Base-by-base conservation (phyloP, 768 basidiomycete species). In the Hericium rajendrae region DNA sequence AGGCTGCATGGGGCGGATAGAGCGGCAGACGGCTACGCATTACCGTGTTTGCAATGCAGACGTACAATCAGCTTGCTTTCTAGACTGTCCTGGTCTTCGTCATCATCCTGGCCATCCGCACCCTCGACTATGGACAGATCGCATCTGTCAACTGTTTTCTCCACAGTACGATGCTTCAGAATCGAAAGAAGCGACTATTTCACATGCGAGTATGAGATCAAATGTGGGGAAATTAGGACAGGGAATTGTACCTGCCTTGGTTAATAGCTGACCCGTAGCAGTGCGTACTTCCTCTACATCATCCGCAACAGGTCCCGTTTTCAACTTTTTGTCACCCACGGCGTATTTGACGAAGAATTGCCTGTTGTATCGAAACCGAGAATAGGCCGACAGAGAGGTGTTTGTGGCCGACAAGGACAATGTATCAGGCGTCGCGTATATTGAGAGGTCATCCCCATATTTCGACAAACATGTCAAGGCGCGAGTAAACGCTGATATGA, bases 11-110 rank as follows among this genome's bases (percentile, higher is more conserved):
- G 32, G 32, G 32, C 32, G 5, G 32, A 32, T 32, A 46, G 43
- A 46, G 12, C n/a, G 13, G n/a, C 43, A n/a, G 18, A 46, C 16
- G 43, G 43, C 43, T n/a, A n/a, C 43, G 53, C 60, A 72, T 60
- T 67, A 88, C 90, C 91, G 62, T 91, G 86, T 74, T 92, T 91
- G 69, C 91, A 93, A 63, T 88, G 78, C 52, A 92, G 69, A 60
- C 84, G 83, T 40, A 92, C 72, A 32, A 88, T 75, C 54, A 92
- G 72, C 64, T 78, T 84, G 64, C 84, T 86, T 68, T 91, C 87
- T 6, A 89, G 72, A 51, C 78, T 74, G 61, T 90, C 87, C 10
- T 67, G 64, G 18, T 78, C 79, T 22, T 79, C 78, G 48, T 73
- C 73, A 11, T 71, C 70, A 24, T 70, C 72, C 10, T 69, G 68